phyloP scores from a whole-genome alignment of 2,329 filamentous ascomycete genomes.

The Endocalyx cinctus region DNA sequence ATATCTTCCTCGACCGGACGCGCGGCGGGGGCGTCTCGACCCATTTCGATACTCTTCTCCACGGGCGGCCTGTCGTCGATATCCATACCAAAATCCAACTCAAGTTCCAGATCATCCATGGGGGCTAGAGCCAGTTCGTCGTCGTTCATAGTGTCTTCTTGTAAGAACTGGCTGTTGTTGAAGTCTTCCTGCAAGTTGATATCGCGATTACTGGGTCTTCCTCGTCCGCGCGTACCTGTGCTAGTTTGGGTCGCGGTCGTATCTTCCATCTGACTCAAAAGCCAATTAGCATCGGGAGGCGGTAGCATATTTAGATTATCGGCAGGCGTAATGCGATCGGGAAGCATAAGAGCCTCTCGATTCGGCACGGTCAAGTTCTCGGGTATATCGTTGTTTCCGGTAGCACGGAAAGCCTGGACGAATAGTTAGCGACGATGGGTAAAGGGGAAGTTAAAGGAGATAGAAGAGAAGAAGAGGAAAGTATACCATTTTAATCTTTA shows the following conservation, averaged over 20 bases:
- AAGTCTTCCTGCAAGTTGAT: conserved; percentile 67
- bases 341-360: conserved; percentile 80
- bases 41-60: conserved; percentile 75
- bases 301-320: conserved; percentile 75
- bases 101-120: conserved; percentile 64
- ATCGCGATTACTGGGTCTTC: conserved; percentile 49
- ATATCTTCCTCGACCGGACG: conserved; percentile 67
- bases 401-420: conserved; percentile 80
- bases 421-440: conserved; percentile 31
- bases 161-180: conserved; percentile 75
- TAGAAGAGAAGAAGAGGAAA: neutral
- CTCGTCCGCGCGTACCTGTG: conserved; percentile 49
- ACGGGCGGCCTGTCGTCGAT: conserved; percentile 58
- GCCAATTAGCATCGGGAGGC: conserved; percentile 80
- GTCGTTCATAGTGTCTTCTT: conserved; percentile 57
- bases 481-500: conserved; percentile 95
- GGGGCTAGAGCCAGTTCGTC: conserved; percentile 52
- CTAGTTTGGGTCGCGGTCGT: conserved; percentile 49
- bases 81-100: conserved; percentile 71
- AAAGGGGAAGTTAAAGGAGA: no score
- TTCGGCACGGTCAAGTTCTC: conserved; percentile 74
- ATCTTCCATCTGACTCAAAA: conserved; percentile 71
- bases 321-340: conserved; percentile 88
- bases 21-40: conserved; percentile 74
- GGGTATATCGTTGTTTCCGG: conserved; percentile 93